Conservation (phyloP, 2,329 filamentous ascomycete genomes). For the Myriosclerotinia curreyana region DNA sequence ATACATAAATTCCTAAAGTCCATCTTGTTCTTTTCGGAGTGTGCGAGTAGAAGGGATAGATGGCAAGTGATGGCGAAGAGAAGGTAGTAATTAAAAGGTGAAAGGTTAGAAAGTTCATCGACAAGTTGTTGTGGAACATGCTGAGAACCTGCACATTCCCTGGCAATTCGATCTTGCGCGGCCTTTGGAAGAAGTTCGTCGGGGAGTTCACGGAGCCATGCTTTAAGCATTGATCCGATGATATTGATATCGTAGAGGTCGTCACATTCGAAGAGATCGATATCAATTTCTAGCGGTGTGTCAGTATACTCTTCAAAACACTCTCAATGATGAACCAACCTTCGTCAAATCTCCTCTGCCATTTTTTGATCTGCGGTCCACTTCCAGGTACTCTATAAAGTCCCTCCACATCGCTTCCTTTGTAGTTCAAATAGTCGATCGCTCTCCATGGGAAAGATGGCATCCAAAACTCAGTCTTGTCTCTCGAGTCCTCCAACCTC, state of each 20-base stretch:
- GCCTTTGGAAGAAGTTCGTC: conserved; percentile 89
- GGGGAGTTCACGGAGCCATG: conserved; percentile 91
- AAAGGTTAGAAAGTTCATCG: conserved; percentile 89
- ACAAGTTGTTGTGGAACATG: conserved; percentile 81
- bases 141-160: conserved; percentile 75
- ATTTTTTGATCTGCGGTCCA: conserved; percentile 85
- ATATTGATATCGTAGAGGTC: conserved; percentile 96
- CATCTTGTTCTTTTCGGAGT: conserved; percentile 97
- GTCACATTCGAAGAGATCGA: conserved; percentile 82
- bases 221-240: conserved; percentile 92
- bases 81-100: conserved; percentile 96
- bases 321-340: conserved; percentile 47
- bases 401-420: conserved; percentile 89
- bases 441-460: conserved; percentile 91
- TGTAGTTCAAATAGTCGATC: conserved; percentile 95
- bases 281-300: conserved; percentile 65
- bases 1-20: conserved; percentile 93
- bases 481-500: conserved; percentile 77
- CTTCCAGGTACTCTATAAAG: conserved; percentile 90
- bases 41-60: conserved; percentile 83
- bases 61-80: conserved; percentile 97
- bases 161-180: conserved; percentile 74
- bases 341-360: conserved; percentile 87
- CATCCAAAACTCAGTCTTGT: conserved; percentile 99
- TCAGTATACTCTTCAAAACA: conserved; percentile 24